Base-by-base conservation (phyloP, 2,329 filamentous ascomycete genomes). In the Ceratocystis harringtonii region DNA sequence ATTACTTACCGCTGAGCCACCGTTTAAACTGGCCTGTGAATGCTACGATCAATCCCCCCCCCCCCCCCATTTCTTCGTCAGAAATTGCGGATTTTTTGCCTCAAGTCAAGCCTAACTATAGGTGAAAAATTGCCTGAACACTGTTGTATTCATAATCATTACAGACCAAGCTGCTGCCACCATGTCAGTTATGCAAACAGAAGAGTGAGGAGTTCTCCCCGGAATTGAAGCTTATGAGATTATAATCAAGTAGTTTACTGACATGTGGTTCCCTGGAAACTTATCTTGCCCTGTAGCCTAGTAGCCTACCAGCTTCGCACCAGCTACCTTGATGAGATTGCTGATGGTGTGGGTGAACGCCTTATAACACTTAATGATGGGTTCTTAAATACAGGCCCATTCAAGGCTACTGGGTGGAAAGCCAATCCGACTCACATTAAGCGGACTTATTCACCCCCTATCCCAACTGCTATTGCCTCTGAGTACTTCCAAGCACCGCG, bases 381-480 rank as follows among this genome's bases (percentile, higher is more conserved):
- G 69, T 87, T 92, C 71, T 79, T 94, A 69, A 92, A 90, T 73
- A 88, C 89, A 32, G 84, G 86, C 1, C 85, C 88, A 36, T 94
- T 92, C 78, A 90, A 90, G 75, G 85, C 88, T 62, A 88, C 89
- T 68, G 90, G 89, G 69, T 94, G 89, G 89, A 82, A 84, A 55
- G 78, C 86, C 61, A 89, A 88, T 71, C 83, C 86, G 8, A 82
- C 86, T 19, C 85, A 90, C 69, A 84, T 88, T 73, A 92, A 92
- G 75, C 85, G 89, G 70, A 92, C 88, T 60, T 88, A 95, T 74
- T 94, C 89, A 2, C 90, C 89, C 22, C 89, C 89, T 1, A 95
- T 95, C 66, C 89, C 89, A 8, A 92, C 89, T 3, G 88, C 87
- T 15, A 83, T 91, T 68, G 86, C 88, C 36, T 89, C 87, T 60